phyloP scores from a whole-genome alignment of 23 red algal genomes.

The Gracilariopsis chorda region DNA sequence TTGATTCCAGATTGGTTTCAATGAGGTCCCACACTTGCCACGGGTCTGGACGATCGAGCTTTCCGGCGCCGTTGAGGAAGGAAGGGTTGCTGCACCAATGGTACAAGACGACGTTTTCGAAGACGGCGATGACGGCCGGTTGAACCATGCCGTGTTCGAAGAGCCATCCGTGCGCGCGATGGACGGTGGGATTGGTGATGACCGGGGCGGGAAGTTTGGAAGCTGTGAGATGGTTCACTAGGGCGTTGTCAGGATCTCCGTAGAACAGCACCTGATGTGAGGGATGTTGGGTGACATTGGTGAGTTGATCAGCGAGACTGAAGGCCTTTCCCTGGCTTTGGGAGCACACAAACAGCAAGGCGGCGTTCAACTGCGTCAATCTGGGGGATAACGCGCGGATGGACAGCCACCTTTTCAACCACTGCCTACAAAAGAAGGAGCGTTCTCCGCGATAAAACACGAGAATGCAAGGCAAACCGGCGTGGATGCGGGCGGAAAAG shows the following conservation, averaged over 20 bases:
- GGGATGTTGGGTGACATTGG: background rate
- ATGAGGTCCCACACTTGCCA: conserved; percentile 52
- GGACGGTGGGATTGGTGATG: conserved; percentile 36
- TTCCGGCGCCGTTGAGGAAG: conserved; percentile 51
- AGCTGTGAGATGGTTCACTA: background rate
- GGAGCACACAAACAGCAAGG: conserved; percentile 33
- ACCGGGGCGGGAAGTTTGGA: background rate
- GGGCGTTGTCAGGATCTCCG: conserved; percentile 41
- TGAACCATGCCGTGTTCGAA: conserved; percentile 70
- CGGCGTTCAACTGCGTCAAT: conserved; percentile 6
- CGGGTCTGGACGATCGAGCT: conserved; percentile 61
- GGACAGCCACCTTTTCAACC: conserved; percentile 45
- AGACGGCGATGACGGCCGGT: conserved; percentile 47
- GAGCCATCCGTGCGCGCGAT: conserved; percentile 45
- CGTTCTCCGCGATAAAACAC: conserved; percentile 65
- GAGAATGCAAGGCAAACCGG: background rate
- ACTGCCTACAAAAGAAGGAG: conserved; percentile 46
- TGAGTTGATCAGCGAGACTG: conserved; percentile 27
- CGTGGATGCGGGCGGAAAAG: background rate
- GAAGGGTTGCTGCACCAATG: conserved; percentile 32
- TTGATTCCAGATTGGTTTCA: conserved; percentile 24
- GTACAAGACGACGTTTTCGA: conserved; percentile 30
- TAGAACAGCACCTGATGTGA: background rate
- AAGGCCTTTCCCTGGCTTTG: conserved; percentile 59
- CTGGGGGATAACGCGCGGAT: conserved; percentile 34